Conservation (phyloP, 2,329 filamentous ascomycete genomes). For the Beauveria scarabaeidicola region DNA sequence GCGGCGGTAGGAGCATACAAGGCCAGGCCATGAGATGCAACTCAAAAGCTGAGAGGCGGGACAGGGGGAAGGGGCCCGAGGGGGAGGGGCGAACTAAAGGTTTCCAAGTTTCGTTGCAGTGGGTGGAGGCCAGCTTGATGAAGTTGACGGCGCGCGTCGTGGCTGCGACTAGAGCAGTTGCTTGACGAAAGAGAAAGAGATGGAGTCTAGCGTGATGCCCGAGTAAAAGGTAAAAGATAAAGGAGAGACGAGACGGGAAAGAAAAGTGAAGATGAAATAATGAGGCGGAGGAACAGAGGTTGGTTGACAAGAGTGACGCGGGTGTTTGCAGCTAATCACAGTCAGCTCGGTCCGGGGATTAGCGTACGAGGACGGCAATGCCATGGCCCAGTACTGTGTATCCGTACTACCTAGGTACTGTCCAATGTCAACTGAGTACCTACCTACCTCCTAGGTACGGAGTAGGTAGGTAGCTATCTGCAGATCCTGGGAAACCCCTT, state of each 20-base stretch:
- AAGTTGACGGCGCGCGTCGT: constrained; percentile 5
- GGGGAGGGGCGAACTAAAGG: constrained; percentile 10
- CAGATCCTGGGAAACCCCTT: constrained; percentile 6
- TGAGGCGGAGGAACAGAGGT: neutral
- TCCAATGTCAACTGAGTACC: neutral
- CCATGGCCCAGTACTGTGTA: neutral
- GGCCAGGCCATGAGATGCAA: constrained; percentile 6
- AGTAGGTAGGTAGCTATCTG: no score
- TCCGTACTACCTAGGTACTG: neutral
- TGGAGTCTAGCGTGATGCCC: neutral
- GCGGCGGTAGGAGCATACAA: constrained; percentile 2
- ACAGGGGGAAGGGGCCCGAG: constrained; percentile 8
- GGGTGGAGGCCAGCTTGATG: constrained; percentile 3
- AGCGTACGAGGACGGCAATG: neutral
- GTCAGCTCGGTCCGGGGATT: neutral
- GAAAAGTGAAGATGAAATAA: neutral
- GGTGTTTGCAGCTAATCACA: constrained; percentile 1
- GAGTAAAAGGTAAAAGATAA: neutral
- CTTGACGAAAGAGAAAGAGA: neutral
- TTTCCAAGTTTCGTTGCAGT: constrained; percentile 10
- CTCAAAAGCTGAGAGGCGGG: constrained; percentile 7
- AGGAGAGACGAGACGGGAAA: neutral
- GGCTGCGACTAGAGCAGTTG: neutral
- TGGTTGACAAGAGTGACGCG: neutral
- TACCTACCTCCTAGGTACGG: no score